phyloP scores from a whole-genome alignment of 805 yeast species.

The Candida taoyuanica region DNA sequence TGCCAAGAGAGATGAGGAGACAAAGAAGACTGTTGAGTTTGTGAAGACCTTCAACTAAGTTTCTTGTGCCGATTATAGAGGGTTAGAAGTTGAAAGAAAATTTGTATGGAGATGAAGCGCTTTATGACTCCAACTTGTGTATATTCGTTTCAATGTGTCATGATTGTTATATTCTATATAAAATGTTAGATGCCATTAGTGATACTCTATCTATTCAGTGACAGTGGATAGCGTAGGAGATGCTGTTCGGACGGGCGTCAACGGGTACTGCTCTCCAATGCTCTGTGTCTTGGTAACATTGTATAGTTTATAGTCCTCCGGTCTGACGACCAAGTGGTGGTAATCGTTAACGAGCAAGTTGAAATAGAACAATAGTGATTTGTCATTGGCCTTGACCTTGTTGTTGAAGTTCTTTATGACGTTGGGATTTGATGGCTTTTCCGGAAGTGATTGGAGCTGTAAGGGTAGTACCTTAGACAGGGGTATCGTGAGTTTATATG shows the following conservation, averaged over 20 bases:
- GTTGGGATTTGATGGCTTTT: conserved; percentile 8
- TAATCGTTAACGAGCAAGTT: conserved; percentile 22
- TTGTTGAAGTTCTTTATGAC: conserved; percentile 25
- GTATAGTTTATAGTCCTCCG: conserved; percentile 18
- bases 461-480: conserved; percentile 10
- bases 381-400: conserved; percentile 14
- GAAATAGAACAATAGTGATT: conserved; percentile 16
- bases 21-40: conserved; percentile 47
- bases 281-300: conserved; percentile 12
- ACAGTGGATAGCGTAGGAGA: not conserved
- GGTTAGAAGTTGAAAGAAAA: not conserved
- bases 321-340: conserved; percentile 12
- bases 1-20: conserved; percentile 50
- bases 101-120: not conserved
- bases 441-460: conserved; percentile 13
- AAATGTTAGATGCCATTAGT: conserved; percentile 1
- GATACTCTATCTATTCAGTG: not conserved
- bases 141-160: conserved; percentile 6
- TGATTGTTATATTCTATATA: conserved; percentile 3
- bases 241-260: not conserved
- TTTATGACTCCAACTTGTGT: not conserved
- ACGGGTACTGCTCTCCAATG: not conserved
- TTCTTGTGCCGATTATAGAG: not conserved
- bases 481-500: conserved; percentile 20
- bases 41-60: conserved; percentile 41